Base-by-base conservation (phyloP, 1,284 basidiomycete genomes). In the Bondarzewia mesenterica region DNA sequence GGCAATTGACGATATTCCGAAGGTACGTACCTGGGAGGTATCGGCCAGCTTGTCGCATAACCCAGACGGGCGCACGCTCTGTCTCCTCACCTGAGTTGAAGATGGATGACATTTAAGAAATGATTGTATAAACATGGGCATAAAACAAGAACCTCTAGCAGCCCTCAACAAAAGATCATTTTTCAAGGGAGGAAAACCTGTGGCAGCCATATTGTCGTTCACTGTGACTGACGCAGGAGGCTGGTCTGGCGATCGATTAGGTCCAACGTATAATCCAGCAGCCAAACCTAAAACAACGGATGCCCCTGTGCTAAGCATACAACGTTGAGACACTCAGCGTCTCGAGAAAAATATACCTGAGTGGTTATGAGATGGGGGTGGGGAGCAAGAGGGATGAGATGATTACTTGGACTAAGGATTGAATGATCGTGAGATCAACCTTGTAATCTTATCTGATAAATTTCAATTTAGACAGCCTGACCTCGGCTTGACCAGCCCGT, bases 41-140 rank as follows among this genome's bases (percentile, higher is more conserved):
- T 47, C 94, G 79, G 41, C 95, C 94, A 18, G 96, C 96, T 65
- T 99, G 95, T 27, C 96, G 81, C 95, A 99, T 99, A 52, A 98
- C 89, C 95, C 95, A 99, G 52, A 96, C 93, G 12, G 95, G 95
- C 2, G 95, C 92, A 50, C 91, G 82, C 60, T 91, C 88, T 0
- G 93, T 94, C 64, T 80, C 74, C 68, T 95, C 84, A 12, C 93
- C 91, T 86, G 54, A 14, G 23, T 4, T 4, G 26, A 20, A 14
- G 4, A 20, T 16, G 42, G n/a, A 12, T 35, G 52, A 41, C 22
- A 15, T 12, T 40, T 18, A 40, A 18, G 5, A 18, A 40, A 40
- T 4, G n/a, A 32, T 1, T n/a, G 15, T 32, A 8, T 7, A 12
- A n/a, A 7, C 29, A 32, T 32, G 29, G 6, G 29, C 29, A n/a